phyloP scores from a whole-genome alignment of 768 basidiomycete species.

The Suillus spraguei region DNA sequence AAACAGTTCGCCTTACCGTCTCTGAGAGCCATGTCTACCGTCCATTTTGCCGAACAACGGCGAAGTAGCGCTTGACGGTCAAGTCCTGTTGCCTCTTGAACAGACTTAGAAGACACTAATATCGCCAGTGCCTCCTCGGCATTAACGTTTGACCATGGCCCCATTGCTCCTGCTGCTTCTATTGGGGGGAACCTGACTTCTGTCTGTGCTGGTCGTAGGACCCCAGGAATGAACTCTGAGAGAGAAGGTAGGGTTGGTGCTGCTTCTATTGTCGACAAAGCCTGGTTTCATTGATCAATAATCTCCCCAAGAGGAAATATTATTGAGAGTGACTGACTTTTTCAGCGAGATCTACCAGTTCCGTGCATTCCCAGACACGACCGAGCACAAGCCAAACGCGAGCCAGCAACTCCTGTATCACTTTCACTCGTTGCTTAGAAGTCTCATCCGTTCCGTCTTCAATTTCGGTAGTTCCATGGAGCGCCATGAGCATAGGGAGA shows the following conservation, averaged over 20 bases:
- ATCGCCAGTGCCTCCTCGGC: constrained; percentile 53
- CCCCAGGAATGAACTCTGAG: constrained; percentile 37
- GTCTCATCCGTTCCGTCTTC: constrained; percentile 42
- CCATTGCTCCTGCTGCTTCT: constrained; percentile 24
- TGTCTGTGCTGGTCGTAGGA: constrained; percentile 47
- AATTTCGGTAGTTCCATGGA: constrained; percentile 55
- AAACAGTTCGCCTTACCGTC: constrained; percentile 58
- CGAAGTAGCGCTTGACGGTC: constrained; percentile 57
- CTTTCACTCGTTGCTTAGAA: constrained; percentile 46
- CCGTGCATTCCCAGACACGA: constrained; percentile 64
- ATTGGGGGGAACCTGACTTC: constrained; percentile 43
- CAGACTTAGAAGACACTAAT: constrained; percentile 51
- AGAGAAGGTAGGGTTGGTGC: constrained; percentile 40
- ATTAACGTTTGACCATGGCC: constrained; percentile 45
- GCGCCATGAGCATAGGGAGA: constrained; percentile 83
- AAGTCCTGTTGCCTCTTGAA: constrained; percentile 67
- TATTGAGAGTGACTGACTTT: constrained; percentile 43
- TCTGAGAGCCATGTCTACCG: constrained; percentile 69
- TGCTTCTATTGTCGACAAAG: constrained; percentile 44
- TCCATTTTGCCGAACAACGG: constrained; percentile 66
- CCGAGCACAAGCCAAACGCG: constrained; percentile 72
- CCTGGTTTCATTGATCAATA: constrained; percentile 36
- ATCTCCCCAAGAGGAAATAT: constrained; percentile 7
- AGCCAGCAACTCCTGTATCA: constrained; percentile 64
- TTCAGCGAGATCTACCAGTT: constrained; percentile 55